Conservation (phyloP, 768 basidiomycete species). For the Clavulina sp. region DNA sequence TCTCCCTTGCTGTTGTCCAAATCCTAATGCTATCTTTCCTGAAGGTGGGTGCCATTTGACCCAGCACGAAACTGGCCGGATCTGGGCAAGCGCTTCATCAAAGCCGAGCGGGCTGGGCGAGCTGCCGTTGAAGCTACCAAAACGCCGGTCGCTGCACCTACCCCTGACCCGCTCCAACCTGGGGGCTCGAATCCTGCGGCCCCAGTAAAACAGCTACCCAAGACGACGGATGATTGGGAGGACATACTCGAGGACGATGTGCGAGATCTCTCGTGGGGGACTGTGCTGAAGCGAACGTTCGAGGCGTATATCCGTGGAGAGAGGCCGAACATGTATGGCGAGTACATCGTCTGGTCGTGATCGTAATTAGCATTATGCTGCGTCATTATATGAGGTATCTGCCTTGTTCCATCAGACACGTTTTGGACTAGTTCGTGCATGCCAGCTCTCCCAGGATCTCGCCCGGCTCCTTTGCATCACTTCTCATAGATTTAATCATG, state of each 20-base stretch:
- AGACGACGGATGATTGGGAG: slow-evolving; percentile 7
- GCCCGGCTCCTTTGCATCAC: too few species aligned
- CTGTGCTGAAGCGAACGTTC: slow-evolving; percentile 88
- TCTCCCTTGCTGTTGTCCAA: neutral
- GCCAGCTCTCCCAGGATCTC: too few species aligned
- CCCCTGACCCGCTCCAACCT: neutral
- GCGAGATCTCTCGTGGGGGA: slow-evolving; percentile 78
- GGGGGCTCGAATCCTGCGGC: neutral
- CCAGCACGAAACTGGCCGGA: slow-evolving; percentile 89
- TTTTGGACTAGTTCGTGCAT: too few species aligned
- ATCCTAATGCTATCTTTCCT: neutral
- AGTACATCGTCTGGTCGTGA: slow-evolving; percentile 36
- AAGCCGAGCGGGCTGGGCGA: slow-evolving; percentile 55
- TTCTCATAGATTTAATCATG: too few species aligned
- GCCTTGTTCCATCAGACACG: too few species aligned
- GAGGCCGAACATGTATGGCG: slow-evolving; percentile 89
- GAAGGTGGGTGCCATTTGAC: slow-evolving; percentile 94
- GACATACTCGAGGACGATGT: slow-evolving; percentile 40
- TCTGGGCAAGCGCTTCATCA: slow-evolving; percentile 60
- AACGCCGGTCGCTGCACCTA: neutral
- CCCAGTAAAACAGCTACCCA: neutral
- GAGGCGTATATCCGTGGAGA: slow-evolving; percentile 86
- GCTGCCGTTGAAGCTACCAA: slow-evolving; percentile 17
- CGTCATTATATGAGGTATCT: too few species aligned
- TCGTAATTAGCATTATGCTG: too few species aligned